Base-by-base conservation (phyloP, 352 stramenopile species). In the Phytophthora constricta region DNA sequence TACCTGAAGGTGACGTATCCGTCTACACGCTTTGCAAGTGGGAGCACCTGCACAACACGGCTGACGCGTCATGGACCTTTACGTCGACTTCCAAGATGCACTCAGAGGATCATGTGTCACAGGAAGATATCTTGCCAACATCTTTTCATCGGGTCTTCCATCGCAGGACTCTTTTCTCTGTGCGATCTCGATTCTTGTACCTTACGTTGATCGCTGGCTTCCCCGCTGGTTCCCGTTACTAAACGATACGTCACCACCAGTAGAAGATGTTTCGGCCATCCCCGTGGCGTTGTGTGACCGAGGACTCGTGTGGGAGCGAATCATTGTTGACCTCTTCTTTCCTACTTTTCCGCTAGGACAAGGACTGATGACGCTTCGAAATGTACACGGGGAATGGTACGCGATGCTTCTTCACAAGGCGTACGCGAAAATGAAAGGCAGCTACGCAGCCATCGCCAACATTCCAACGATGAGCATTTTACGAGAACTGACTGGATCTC, bases 391-490 rank as follows among this genome's bases (percentile, higher is more conserved):
- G 2, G 77, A 87, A 26, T 31, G 78, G 4, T 90, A 74, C 17
- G 39, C 70, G 1, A 57, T 72, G 20, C 39, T 89, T 4, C 61
- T 91, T 0, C 77, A 90, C 19, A 91, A 91, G 47, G 80, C 80
- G n/a, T 80, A 74, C 16, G 83, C 77, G 5, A 91, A 91, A 34
- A 41, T 85, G 9, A 74, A 73, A 55, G 79, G 79, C 4, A 77
- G 70, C 57, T 91, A 86, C 41, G 43, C 37, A 1, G 49, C 60
- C 85, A n/a, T n/a, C 27, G 17, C 51, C 0, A 42, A 8, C 0
- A 42, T 80, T 25, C 17, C 80, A 1, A 79, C 75, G 1, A n/a
- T n/a, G n/a, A n/a, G n/a, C n/a, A n/a, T n/a, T n/a, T n/a, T n/a
- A n/a, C n/a, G n/a, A n/a, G n/a, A n/a, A n/a, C n/a, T n/a, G n/a